Conservation (phyloP, 2,329 filamentous ascomycete genomes). For the Neodidymelliopsis sp. region DNA sequence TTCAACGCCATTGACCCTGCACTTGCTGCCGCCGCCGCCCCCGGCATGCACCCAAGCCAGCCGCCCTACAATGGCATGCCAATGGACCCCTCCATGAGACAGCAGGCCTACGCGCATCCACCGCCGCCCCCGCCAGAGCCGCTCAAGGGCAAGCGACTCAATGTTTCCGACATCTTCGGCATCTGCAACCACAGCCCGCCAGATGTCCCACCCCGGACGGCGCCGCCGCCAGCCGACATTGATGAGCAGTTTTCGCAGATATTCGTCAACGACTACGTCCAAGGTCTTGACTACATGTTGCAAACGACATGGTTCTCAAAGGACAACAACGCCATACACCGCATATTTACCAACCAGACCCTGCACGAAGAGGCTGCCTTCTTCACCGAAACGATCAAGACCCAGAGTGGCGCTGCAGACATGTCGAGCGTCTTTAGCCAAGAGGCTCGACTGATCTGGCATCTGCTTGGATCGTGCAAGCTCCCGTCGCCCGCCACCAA, state of each 20-base stretch:
- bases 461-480: constrained; percentile 62
- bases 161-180: constrained; percentile 44
- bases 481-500: constrained; percentile 45
- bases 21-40: constrained; percentile 58
- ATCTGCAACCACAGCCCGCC: constrained; percentile 47
- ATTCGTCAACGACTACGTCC: constrained; percentile 46
- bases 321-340: constrained; percentile 56
- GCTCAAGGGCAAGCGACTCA: constrained; percentile 46
- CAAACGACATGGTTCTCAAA: constrained; percentile 83
- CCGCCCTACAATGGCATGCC: constrained; percentile 42
- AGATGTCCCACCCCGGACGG: constrained; percentile 40
- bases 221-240: constrained; percentile 37
- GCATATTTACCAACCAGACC: constrained; percentile 59
- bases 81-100: constrained; percentile 44
- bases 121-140: constrained; percentile 28
- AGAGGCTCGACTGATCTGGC: constrained; percentile 68
- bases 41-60: constrained; percentile 39
- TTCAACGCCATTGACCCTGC: constrained; percentile 71
- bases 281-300: constrained; percentile 45
- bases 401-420: constrained; percentile 31
- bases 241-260: constrained; percentile 45
- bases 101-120: constrained; percentile 24
- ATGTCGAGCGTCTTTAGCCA: constrained; percentile 57
- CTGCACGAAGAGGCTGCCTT: constrained; percentile 46
- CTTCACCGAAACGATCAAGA: constrained; percentile 46